These are phyloP conservation scores for Odontarrhena argentea DNA, from an alignment of 345 rosid species.

Conservation along the genomic window DNA sequence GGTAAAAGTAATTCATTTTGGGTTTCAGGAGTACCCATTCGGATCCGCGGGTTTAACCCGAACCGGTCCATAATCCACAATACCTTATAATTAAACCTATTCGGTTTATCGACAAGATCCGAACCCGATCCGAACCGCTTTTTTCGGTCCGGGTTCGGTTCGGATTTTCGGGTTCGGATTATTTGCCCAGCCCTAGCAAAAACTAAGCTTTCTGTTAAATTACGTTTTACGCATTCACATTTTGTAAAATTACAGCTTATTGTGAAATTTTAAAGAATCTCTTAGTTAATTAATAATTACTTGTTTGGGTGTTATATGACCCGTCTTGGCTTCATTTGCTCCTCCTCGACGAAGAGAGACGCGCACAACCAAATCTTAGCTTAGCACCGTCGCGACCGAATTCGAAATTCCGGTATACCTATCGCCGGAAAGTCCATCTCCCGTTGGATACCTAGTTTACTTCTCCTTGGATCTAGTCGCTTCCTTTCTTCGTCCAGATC, in stretches of 20 bases:
- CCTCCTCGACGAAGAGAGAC: conserved; percentile 26
- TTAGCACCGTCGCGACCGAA: conserved; percentile 35
- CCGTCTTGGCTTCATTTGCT: conserved; percentile 23
- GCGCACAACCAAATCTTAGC: conserved; percentile 19
- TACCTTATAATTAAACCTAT: no score
- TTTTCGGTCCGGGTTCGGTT: no score
- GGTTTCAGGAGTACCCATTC: no score
- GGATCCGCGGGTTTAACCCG: no score
- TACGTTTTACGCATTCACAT: conserved; percentile 8
- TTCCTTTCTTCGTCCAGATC: conserved; percentile 34
- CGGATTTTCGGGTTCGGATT: no score
- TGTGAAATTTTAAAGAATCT: conserved; percentile 13
- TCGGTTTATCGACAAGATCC: no score
- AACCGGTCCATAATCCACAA: no score
- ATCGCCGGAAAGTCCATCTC: conserved; percentile 20
- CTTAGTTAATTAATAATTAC: conserved; percentile 19
- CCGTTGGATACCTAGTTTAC: neutral
- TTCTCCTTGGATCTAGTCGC: conserved; percentile 24
- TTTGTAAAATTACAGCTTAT: conserved; percentile 2
- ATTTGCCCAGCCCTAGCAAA: no score
- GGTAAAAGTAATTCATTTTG: no score
- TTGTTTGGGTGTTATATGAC: conserved; percentile 30
- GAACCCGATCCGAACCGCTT: no score
- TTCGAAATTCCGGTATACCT: conserved; percentile 12
- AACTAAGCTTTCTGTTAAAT: neutral